Evolutionary conservation across 1,284 basidiomycete genomes (phyloP), one percentile per base, ranked within the genome.

Genomic region (Caloboletus firmus): DNA sequence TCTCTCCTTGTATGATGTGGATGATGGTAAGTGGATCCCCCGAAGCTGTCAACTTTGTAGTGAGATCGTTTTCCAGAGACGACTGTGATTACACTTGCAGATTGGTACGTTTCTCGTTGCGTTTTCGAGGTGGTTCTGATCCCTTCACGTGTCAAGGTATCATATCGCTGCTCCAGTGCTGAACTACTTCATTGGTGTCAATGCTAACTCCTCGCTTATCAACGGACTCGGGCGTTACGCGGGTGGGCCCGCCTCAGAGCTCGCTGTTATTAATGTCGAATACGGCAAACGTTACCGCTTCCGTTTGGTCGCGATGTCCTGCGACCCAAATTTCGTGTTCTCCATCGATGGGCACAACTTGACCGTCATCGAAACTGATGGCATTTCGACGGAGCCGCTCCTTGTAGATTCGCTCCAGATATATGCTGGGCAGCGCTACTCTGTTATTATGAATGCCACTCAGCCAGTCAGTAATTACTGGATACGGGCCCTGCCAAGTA

Each of bases 341-440:
- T 67, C 68, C 1, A 71, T 74, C 41, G 67, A 73, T 22, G 62
- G 61, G 1, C 73, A 74, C 49, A 65, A 65, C 26, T 45, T 74
- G 53, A 72, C 71, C 10, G 56, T 74, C 26, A 74, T 74, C 32
- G 73, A 74, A 54, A 59, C 68, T 10, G 73, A 74, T 55, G 72
- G 72, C 45, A 39, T 60, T 1, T 55, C 65, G 49, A 64, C 59
- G 32, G 59, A 71, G 18, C 68, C 71, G 0, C 58, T 67, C 22
- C 57, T 59, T 40, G 70, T 73, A 15, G 65, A 69, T 55, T 71
- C 64, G 13, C 49, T 69, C 28, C 59, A 58, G 45, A 54, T 69
- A 12, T 43, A 58, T 11, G 45, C 64, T 1, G 68, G 62, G 9
- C 69, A 71, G 41, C 68, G 70, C 15, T 72, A 72, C 45, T 72